Evolutionary conservation across 805 yeast species (phyloP), one percentile per base, ranked within the genome.

Genomic region (Lipomyces kockii): DNA sequence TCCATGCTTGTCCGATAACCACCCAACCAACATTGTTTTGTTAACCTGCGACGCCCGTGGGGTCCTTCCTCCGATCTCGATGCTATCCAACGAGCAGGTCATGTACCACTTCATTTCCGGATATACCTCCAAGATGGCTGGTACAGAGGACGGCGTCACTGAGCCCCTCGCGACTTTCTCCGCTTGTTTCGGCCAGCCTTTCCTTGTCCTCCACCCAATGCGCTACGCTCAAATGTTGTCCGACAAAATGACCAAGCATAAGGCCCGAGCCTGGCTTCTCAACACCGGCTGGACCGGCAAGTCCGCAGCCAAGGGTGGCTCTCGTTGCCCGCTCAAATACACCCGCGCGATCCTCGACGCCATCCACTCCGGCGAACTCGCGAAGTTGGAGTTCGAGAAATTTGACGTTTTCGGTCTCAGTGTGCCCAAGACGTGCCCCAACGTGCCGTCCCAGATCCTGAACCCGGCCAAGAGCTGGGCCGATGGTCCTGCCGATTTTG

Each of bases 281-380:
- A 94, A 94, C 84, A 94, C 99, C 73, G 99, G 99, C 71, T 94
- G 99, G 99, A 91, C 93, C 72, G 99, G 99, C 70, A 87, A 93
- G 75, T 89, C 97, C 68, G 97, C 91, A 73, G 84, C 91, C 64
- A 85, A 87, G 79, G 98, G 98, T 75, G 99, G 98, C 79, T 89
- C 91, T 84, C 89, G 99, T 83, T 94, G 98, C 83, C 94, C 98
- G 68, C 87, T 94, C 81, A 94, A 94, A 82, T 94, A 92, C 87
- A 94, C 99, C 69, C 90, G 99, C 84, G 97, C 97, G 67, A 93
- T 94, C 72, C 84, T 94, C 78, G 97, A 94, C 79, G 88, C 97
- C 54, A 92, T 94, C 76, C 98, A 94, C 82, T 86, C 92, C 73
- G 99, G 98, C 72, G 88, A 89, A 73, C 86, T 94, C 76, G 86